Evolutionary conservation across 2,329 filamentous ascomycete species (phyloP).

Genomic region (Penicillium brevicompactum): DNA sequence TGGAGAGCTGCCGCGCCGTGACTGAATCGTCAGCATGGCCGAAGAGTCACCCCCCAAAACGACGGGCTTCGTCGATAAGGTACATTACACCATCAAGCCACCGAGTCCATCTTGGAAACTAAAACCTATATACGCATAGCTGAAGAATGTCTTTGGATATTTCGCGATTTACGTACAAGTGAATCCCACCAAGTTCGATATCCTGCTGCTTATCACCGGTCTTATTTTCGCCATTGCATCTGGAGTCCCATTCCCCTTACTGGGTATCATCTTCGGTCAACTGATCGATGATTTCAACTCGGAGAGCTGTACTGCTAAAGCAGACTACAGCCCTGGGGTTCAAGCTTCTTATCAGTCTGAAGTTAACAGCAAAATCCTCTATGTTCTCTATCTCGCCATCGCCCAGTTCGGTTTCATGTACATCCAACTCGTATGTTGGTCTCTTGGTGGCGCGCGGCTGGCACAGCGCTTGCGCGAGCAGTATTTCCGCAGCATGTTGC

Average conservation of each 20-base stretch:
- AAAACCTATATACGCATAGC: neutral
- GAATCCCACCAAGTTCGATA: conserved; percentile 1
- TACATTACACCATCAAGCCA: neutral
- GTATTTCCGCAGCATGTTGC: conserved; percentile 61
- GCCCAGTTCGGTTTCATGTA: conserved; percentile 67
- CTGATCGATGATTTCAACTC: conserved; percentile 44
- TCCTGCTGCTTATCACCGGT: neutral
- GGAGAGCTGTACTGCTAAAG: conserved; percentile 24
- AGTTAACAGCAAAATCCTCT: conserved; percentile 58
- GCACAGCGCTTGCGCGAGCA: conserved; percentile 63
- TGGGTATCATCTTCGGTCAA: conserved; percentile 44
- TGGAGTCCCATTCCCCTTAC: conserved; percentile 44
- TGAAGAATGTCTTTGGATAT: conserved; percentile 7
- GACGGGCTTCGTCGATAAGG: neutral
- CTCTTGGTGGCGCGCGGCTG: conserved; percentile 63
- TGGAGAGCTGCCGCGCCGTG: neutral
- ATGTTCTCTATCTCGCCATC: conserved; percentile 65
- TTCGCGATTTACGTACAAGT: conserved; percentile 4
- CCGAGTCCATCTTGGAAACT: neutral
- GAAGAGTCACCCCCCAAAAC: neutral
- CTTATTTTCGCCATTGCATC: conserved; percentile 28
- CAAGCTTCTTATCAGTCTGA: conserved; percentile 21
- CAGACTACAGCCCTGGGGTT: conserved; percentile 7
- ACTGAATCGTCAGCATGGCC: neutral
- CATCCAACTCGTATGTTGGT: conserved; percentile 65